Base-by-base conservation (phyloP, 2,329 filamentous ascomycete species). In the Diaporthe capsici region DNA sequence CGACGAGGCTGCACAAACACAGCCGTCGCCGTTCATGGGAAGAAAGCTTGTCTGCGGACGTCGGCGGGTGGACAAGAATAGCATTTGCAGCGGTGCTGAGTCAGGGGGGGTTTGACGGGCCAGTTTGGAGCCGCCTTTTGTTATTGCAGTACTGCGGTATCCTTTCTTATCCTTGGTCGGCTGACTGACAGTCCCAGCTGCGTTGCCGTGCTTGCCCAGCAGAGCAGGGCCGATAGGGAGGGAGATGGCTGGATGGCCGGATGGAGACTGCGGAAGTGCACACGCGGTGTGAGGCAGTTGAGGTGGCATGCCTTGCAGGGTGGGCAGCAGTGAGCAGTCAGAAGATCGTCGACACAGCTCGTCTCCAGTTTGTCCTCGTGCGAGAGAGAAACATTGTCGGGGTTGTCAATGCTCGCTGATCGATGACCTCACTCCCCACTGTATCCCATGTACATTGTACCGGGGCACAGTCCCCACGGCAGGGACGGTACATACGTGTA, bases 161-260 rank as follows among this genome's bases (percentile, higher is more conserved):
- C 63, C 47, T 31, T 53, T 53, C 28, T 67, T 28, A 67, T 34
- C 44, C 63, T 25, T 34, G 44, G 22, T 51, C 63, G 44, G 42
- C 22, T 72, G 70, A 49, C 70, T 72, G 70, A 25, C 31, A n/a
- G 42, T 22, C 10, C 42, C 42, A 47, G 61, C 15, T 49, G 42
- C 31, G 13, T 17, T 44, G 68, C 25, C 68, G 49, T 42, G 22
- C 67, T 25, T 72, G 47, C 47, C 71, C 58, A 63, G 51, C 57
- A 73, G 61, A 73, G 51, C 71, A 73, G 71, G 71, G 58, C 71
- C 71, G 71, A 73, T 65, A 55, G 58, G 47, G 55, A n/a, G 31
- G 22, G 22, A 34, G 39, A 51, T 42, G n/a, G 51, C n/a, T 34
- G 71, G 58, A 44, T n/a, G 57, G 44, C 44, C 10, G 31, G 28